Evolutionary conservation across 305 asterid species (phyloP).

Genomic region (Striga hermonthica): DNA sequence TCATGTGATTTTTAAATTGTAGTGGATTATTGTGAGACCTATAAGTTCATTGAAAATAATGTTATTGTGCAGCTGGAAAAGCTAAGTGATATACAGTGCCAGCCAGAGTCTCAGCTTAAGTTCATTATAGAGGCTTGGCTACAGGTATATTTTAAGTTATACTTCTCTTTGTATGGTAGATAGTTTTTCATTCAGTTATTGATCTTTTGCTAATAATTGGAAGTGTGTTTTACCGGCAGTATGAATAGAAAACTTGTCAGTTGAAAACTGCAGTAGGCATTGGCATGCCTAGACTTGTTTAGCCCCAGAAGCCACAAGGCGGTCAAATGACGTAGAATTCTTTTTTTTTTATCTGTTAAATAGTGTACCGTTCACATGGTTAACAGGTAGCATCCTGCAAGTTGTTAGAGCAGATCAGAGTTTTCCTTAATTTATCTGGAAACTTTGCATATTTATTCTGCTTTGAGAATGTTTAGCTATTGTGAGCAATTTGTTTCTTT

Average conservation of each 20-base stretch:
- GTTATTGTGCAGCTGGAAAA: constrained; percentile 73
- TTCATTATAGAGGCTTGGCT: constrained; percentile 93
- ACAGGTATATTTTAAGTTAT: constrained; percentile 51
- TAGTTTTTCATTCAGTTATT: constrained; percentile 17
- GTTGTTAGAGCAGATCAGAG: too few relatives aligned
- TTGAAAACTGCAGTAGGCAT: constrained; percentile 9
- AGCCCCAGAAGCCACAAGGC: background rate
- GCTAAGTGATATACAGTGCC: constrained; percentile 79
- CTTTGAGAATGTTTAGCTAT: too few relatives aligned
- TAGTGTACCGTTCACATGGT: too few relatives aligned
- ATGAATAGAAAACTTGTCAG: background rate
- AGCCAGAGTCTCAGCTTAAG: constrained; percentile 92
- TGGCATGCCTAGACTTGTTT: constrained; percentile 13
- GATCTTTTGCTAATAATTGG: constrained; percentile 21
- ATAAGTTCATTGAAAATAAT: constrained; percentile 25
- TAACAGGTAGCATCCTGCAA: too few relatives aligned
- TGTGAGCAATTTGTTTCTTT: too few relatives aligned
- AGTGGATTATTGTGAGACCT: constrained; percentile 17
- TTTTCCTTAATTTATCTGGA: too few relatives aligned
- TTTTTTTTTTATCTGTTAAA: too few relatives aligned
- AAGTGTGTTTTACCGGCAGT: constrained; percentile 5
- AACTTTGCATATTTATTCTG: too few relatives aligned
- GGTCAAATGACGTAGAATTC: too few relatives aligned
- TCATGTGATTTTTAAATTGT: constrained; percentile 14
- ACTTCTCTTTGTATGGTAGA: constrained; percentile 12